phyloP scores from a whole-genome alignment of 2,329 filamentous ascomycete genomes.

The Fusarium robinianum region DNA sequence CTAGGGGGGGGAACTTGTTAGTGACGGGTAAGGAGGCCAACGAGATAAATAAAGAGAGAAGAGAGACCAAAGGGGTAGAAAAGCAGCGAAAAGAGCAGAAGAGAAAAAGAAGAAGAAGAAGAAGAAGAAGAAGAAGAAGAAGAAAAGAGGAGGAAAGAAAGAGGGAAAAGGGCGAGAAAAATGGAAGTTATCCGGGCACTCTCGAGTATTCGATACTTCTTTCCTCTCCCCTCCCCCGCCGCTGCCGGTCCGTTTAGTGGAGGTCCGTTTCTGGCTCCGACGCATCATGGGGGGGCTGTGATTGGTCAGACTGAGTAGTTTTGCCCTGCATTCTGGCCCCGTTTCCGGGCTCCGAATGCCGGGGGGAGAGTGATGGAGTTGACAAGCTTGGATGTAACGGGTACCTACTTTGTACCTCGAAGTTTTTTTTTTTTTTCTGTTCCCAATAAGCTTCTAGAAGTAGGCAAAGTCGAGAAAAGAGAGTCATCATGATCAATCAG shows the following conservation, averaged over 20 bases:
- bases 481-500: too few relatives aligned
- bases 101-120: conserved; percentile 6
- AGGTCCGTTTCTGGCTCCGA: conserved; percentile 34
- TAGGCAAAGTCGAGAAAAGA: too few relatives aligned
- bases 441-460: too few relatives aligned
- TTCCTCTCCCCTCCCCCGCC: conserved; percentile 13
- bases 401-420: too few relatives aligned
- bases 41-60: neutral
- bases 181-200: neutral
- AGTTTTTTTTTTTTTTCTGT: conserved; percentile 4
- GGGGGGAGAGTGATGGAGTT: conserved; percentile 15
- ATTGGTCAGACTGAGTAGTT: conserved; percentile 22
- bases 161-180: neutral
- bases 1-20: too few relatives aligned
- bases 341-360: conserved; percentile 36
- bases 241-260: conserved; percentile 19
- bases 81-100: conserved; percentile 1
- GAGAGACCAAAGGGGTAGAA: conserved; percentile 4
- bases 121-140: conserved; percentile 8
- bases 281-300: conserved; percentile 6
- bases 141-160: conserved; percentile 4
- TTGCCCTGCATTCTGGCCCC: conserved; percentile 21
- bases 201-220: neutral
- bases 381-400: too few relatives aligned
- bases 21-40: conserved; percentile 4